These are phyloP conservation scores for Botryotinia narcissicola DNA, from an alignment of 2,329 filamentous ascomycete species.

Conservation along the genomic window DNA sequence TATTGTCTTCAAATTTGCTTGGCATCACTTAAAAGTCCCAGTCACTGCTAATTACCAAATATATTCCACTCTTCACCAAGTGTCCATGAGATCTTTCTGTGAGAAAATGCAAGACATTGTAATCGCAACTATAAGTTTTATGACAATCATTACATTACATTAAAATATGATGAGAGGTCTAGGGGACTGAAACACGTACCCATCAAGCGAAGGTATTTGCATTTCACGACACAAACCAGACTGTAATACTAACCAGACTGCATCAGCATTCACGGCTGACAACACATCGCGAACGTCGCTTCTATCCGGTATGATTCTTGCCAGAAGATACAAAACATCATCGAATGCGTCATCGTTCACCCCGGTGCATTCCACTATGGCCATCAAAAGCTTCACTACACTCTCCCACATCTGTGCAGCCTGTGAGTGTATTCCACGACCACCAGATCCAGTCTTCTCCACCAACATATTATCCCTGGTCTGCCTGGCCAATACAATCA, in stretches of 20 bases:
- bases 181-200: constrained; percentile 39
- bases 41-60: constrained; percentile 1
- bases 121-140: not conserved
- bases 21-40: constrained; percentile 7
- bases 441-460: constrained; percentile 35
- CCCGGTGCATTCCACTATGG: constrained; percentile 60
- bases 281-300: constrained; percentile 55
- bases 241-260: constrained; percentile 64
- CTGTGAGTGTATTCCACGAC: constrained; percentile 59
- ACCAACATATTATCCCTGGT: constrained; percentile 43
- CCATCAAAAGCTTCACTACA: constrained; percentile 55
- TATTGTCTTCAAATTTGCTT: constrained; percentile 6
- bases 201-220: constrained; percentile 45
- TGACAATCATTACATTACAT: not conserved
- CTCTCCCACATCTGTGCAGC: constrained; percentile 64
- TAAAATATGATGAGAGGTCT: not conserved
- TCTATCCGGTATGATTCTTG: constrained; percentile 47
- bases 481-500: constrained; percentile 51
- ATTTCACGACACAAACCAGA: constrained; percentile 31
- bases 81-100: not conserved
- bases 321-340: constrained; percentile 63
- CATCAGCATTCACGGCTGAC: constrained; percentile 66
- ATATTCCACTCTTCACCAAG: not conserved
- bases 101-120: not conserved
- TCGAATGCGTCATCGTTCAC: constrained; percentile 71